These are phyloP conservation scores for Pichia sp. DNA, from an alignment of 1,139 yeast species.

Conservation along the genomic window DNA sequence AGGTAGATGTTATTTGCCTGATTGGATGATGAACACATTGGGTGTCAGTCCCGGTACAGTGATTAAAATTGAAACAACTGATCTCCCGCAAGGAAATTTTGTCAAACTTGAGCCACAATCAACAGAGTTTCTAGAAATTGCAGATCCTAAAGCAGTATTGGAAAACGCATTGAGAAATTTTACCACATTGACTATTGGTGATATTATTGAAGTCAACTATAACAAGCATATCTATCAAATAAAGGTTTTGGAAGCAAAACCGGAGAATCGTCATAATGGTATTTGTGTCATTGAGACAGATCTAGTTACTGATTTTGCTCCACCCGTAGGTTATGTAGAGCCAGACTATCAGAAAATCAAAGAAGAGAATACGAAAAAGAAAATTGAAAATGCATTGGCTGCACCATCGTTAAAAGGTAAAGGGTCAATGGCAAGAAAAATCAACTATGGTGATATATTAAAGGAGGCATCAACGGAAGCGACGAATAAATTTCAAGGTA, in stretches of 20 bases:
- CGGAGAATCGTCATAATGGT: constrained; percentile 49
- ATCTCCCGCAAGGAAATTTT: constrained; percentile 77
- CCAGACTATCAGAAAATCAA: constrained; percentile 25
- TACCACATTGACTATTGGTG: constrained; percentile 79
- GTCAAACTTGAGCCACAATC: constrained; percentile 95
- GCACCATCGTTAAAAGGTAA: constrained; percentile 25
- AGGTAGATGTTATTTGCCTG: constrained; percentile 90
- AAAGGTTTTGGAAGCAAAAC: constrained; percentile 81
- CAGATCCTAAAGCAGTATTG: constrained; percentile 93
- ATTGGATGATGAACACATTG: constrained; percentile 91
- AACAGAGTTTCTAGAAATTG: constrained; percentile 83
- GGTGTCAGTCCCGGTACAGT: constrained; percentile 70
- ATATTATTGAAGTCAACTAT: constrained; percentile 78
- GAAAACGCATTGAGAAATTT: constrained; percentile 88
- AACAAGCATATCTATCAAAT: constrained; percentile 75
- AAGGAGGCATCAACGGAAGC: constrained; percentile 29
- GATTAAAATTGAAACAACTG: constrained; percentile 66
- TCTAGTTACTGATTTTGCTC: constrained; percentile 94
- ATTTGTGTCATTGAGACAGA: constrained; percentile 97
- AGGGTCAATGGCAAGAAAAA: constrained; percentile 75
- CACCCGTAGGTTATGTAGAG: constrained; percentile 97
- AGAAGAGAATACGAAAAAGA: constrained; percentile 21
- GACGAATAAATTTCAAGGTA: constrained; percentile 40
- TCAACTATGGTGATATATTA: constrained; percentile 58
- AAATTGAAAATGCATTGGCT: constrained; percentile 19